Evolutionary conservation across 2,329 filamentous ascomycete genomes (phyloP).

Genomic region (Chrysoporthe puriensis): DNA sequence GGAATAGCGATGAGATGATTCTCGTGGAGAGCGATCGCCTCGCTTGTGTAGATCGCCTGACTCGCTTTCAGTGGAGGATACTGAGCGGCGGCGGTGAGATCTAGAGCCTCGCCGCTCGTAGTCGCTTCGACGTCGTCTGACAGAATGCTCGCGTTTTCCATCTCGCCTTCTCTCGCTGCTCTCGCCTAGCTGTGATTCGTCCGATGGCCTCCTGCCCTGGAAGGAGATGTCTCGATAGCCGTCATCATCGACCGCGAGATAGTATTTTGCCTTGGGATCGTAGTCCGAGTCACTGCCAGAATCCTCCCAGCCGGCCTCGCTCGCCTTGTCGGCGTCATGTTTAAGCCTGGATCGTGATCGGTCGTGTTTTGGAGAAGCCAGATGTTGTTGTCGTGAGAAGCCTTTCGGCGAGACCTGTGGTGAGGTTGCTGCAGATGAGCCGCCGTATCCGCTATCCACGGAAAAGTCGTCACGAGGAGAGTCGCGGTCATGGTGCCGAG

Average conservation of each 20-base stretch:
- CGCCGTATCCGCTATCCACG: conserved; percentile 26
- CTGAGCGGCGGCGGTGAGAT: conserved; percentile 10
- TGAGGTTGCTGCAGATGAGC: conserved; percentile 21
- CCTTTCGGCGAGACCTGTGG: conserved; percentile 15
- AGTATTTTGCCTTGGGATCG: conserved; percentile 26
- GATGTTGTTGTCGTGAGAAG: not conserved
- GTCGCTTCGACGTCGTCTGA: not conserved
- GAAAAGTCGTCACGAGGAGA: conserved; percentile 15
- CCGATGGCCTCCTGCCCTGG: not conserved
- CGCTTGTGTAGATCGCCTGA: not conserved
- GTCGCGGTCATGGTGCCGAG: not conserved
- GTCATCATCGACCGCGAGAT: conserved; percentile 22
- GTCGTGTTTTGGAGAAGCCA: conserved; percentile 2
- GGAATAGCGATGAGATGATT: conserved; percentile 1
- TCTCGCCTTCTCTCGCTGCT: not conserved
- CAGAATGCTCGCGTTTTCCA: not conserved
- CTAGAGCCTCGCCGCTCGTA: conserved; percentile 3
- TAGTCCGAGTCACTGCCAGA: conserved; percentile 24
- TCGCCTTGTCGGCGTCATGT: conserved; percentile 2
- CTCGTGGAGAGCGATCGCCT: not conserved
- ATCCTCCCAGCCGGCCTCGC: not conserved
- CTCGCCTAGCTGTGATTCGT: not conserved
- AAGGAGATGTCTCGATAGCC: conserved; percentile 21
- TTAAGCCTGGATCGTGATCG: not conserved
- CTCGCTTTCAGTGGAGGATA: conserved; percentile 3